Evolutionary conservation across 1,139 yeast genomes (phyloP).

Genomic region (Chernovozyma aurita): DNA sequence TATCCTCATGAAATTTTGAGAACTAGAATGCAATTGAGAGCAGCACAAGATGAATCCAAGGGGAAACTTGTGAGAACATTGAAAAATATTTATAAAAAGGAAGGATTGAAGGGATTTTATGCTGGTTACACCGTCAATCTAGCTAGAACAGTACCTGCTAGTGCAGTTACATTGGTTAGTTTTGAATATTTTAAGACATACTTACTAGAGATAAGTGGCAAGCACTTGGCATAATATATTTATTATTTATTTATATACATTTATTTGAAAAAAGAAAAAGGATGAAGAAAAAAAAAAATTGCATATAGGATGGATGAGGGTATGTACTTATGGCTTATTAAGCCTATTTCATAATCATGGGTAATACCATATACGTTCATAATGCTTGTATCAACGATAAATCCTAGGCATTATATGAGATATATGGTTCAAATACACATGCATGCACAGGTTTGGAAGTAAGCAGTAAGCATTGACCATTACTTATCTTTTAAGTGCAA

Average conservation of each 20-base stretch:
- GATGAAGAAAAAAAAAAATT: not conserved
- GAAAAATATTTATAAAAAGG: slow-evolving; percentile 53
- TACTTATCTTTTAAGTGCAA: not conserved
- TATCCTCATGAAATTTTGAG: slow-evolving; percentile 96
- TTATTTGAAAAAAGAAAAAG: slow-evolving; percentile 1
- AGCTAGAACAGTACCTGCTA: slow-evolving; percentile 89
- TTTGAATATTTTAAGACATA: slow-evolving; percentile 79
- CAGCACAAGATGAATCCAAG: slow-evolving; percentile 10
- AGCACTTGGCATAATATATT: slow-evolving; percentile 7
- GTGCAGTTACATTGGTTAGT: slow-evolving; percentile 91
- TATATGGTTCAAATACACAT: too few species aligned
- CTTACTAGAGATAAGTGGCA: slow-evolving; percentile 39
- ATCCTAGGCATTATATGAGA: too few species aligned
- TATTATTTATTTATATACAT: not conserved
- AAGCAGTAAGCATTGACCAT: too few species aligned
- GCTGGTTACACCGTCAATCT: slow-evolving; percentile 86
- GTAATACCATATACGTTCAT: too few species aligned
- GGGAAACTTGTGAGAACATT: slow-evolving; percentile 22
- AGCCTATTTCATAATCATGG: too few species aligned
- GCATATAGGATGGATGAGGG: too few species aligned
- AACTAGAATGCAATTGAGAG: slow-evolving; percentile 75
- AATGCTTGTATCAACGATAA: too few species aligned
- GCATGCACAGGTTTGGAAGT: too few species aligned
- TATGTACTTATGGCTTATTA: too few species aligned
- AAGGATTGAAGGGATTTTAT: slow-evolving; percentile 81